Percentiles rank a stretch among this genome's conserved stretches.
These are phyloP conservation scores for Tolypocladium guangdongense DNA, from an alignment of 2,329 filamentous ascomycete species.

Conservation along the genomic window DNA sequence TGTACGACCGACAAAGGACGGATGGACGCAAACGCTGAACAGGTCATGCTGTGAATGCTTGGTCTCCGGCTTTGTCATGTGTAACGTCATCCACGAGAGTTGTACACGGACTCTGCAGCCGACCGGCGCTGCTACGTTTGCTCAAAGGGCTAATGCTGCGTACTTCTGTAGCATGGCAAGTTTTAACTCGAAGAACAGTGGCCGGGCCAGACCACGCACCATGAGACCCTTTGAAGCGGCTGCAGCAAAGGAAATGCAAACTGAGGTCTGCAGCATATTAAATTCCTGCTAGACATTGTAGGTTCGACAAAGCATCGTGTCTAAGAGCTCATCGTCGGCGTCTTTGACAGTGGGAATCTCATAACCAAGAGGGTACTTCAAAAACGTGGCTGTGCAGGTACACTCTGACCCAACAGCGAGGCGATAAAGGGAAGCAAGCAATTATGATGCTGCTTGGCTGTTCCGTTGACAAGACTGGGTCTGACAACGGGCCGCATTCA, in stretches of 20 bases:
- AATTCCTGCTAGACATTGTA: accelerated
- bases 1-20: not conserved
- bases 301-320: not conserved
- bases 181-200: not conserved
- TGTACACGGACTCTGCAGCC: no score
- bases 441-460: not conserved
- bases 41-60: not conserved
- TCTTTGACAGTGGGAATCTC: not conserved
- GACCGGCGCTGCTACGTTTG: no score
- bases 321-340: not conserved
- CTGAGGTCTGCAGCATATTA: not conserved
- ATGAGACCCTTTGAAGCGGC: not conserved
- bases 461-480: not conserved
- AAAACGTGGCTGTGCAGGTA: not conserved
- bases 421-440: not conserved
- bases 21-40: not conserved
- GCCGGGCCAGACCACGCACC: not conserved
- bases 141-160: not conserved
- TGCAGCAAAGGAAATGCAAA: not conserved
- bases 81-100: not conserved
- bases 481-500: not conserved
- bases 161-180: no score
- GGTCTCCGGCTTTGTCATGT: not conserved
- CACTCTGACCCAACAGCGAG: not conserved
- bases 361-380: not conserved